Evolutionary conservation across 768 basidiomycete genomes (phyloP), one percentile per base, ranked within the genome.

Genomic region (Boletus eberwhitei): DNA sequence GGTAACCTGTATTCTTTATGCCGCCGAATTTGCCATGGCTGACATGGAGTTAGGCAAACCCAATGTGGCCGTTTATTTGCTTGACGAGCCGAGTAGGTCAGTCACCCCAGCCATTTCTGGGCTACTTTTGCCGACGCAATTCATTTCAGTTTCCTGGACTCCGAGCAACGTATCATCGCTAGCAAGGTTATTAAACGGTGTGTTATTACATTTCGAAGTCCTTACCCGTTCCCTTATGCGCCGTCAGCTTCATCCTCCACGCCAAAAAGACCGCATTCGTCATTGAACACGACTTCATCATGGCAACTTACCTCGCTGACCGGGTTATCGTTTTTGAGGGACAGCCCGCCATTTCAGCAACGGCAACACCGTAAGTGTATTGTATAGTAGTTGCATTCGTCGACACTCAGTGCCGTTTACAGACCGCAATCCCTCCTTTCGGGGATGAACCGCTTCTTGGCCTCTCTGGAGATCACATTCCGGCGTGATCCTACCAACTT

Each of bases 251-350:
- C 74, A 92, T 99, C 66, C 85, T 98, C 31, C 90, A 97, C 67
- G 84, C 93, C 14, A 97, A 97, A 79, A 94, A 95, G 76, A 98
- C 95, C 1, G 97, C 97, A 0, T 98, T 99, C 71, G 83, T 99
- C 64, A 98, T 99, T 67, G 97, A 99, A 81, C 97, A 99, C 85
- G 96, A 98, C 78, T 98, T 99, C 73, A 97, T 98, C 77, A 98
- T 98, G 96, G 95, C 96, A 4, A 98, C 96, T 2, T 98, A 99
- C 73, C 89, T 99, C 52, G 96, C 97, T 39, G 97, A 99, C 70
- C 89, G 96, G 43, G 93, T 97, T 64, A 93, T 96, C 55, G 93
- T 95, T 13, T 95, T 93, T 63, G 87, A 90, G 69, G 91, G 91
- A 37, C 73, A 84, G 63, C 96, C 97, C 7, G 95, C 94, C 39